Evolutionary conservation across 2,329 filamentous ascomycete genomes (phyloP), one percentile per base, ranked within the genome.

Genomic region (Fusarium sp.): DNA sequence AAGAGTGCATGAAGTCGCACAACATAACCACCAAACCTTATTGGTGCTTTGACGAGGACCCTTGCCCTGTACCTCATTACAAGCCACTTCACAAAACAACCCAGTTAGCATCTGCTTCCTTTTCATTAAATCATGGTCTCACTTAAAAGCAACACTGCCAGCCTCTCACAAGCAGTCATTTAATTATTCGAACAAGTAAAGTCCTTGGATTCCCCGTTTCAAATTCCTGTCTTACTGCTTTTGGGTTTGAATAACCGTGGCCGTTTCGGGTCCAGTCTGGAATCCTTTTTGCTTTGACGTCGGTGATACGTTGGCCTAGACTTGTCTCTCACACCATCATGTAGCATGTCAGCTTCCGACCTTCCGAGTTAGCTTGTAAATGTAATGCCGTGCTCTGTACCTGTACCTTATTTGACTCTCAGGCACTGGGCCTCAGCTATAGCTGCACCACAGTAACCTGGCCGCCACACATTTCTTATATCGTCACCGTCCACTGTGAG

Each of bases 161-260:
- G 18, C 34, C 34, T 34, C 15, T 34, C 16, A 34, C 8, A 34
- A 18, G 15, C 2, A 44, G 4, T 24, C 6, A 34, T 25, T 18
- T 41, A 32, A 34, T 40, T 24, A 24, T 27, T 22, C 10, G 27
- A 27, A 29, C 10, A 29, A 29, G 27, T 8, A 11, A 30, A 44
- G 32, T 29, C 47, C 32, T 47, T 8, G n/a, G 25, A 53, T 22
- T 27, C 55, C 13, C n/a, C n/a, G 56, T 62, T 61, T 62, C 59
- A 18, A 29, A 48, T 18, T 43, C 12, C n/a, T 30, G 22, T 16
- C 45, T 47, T 24, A 55, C 63, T 66, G 13, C 38, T 55, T 66
- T 66, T 55, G 62, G 62, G 48, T 32, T 24, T n/a, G 55, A 55
- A 66, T 55, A 66, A 27, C 27, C n/a, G 48, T 60, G 15, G 48